These are phyloP conservation scores for Leishmania major DNA, from an alignment of 208 protist species.

Conservation along the genomic window DNA sequence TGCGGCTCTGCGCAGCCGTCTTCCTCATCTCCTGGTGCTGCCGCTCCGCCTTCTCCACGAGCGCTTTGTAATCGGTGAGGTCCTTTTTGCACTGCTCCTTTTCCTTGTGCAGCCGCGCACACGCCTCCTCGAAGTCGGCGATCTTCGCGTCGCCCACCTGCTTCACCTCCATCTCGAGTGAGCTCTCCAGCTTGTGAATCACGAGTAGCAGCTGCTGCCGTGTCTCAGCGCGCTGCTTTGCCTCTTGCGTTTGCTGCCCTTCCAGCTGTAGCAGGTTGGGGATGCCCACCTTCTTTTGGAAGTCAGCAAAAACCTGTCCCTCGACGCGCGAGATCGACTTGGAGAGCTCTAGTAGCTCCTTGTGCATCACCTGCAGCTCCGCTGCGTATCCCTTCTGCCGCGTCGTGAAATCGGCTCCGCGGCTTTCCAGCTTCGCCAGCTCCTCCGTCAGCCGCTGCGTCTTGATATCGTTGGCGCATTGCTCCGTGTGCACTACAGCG, in stretches of 20 bases:
- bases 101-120: conserved; percentile 47
- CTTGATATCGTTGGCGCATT: conserved; percentile 45
- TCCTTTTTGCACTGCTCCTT: conserved; percentile 65
- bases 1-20: conserved; percentile 37
- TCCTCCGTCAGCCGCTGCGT: conserved; percentile 34
- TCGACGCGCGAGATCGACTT: conserved; percentile 75
- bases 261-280: conserved; percentile 92
- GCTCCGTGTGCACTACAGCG: conserved; percentile 45
- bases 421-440: conserved; percentile 26
- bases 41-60: conserved; percentile 60
- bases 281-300: conserved; percentile 87
- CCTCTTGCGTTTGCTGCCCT: conserved; percentile 46
- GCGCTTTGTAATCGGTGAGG: conserved; percentile 49
- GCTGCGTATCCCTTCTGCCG: conserved; percentile 25
- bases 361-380: conserved; percentile 46
- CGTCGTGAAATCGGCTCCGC: conserved; percentile 15
- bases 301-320: conserved; percentile 87
- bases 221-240: conserved; percentile 59
- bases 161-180: conserved; percentile 72
- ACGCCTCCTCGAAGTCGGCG: conserved; percentile 45
- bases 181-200: conserved; percentile 77
- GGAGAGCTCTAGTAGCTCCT: conserved; percentile 53
- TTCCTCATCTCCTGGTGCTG: conserved; percentile 41
- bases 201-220: conserved; percentile 78
- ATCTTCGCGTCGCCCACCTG: conserved; percentile 45